Conservation (phyloP, 2,329 filamentous ascomycete species). For the Claviceps pazoutovae region DNA sequence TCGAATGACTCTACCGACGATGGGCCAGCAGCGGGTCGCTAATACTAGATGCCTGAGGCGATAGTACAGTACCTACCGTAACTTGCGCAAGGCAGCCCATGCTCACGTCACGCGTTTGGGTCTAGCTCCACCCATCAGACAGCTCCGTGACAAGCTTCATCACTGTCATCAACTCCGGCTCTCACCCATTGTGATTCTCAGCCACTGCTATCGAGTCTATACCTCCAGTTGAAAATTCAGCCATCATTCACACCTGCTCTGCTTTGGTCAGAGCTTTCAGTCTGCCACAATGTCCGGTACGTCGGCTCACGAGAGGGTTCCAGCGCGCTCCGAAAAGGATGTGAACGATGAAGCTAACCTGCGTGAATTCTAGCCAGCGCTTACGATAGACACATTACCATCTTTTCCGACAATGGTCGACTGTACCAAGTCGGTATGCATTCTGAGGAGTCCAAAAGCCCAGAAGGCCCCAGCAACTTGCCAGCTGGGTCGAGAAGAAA, state of each 20-base stretch:
- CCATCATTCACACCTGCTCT: not conserved
- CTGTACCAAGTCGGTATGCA: conserved; percentile 97
- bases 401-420: conserved; percentile 97
- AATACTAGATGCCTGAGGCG: conserved; percentile 18
- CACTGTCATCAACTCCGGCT: conserved; percentile 5
- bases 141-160: conserved; percentile 1
- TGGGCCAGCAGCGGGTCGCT: not conserved
- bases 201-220: not conserved
- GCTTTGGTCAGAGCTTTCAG: conserved; percentile 10
- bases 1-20: conserved; percentile 2
- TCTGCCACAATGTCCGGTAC: conserved; percentile 38
- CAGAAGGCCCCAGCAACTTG: no score
- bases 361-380: conserved; percentile 41
- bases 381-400: conserved; percentile 98
- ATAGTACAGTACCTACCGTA: conserved; percentile 5
- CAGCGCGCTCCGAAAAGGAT: not conserved
- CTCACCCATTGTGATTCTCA: conserved; percentile 3
- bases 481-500: not conserved
- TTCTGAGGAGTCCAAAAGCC: not conserved
- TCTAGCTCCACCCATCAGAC: conserved; percentile 1
- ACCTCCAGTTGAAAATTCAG: not conserved
- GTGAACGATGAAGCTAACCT: conserved; percentile 12
- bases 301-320: conserved; percentile 9
- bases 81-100: conserved; percentile 18
- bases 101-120: conserved; percentile 33